These are phyloP conservation scores for Sclerotinia minor DNA, from an alignment of 2,329 filamentous ascomycete genomes.

Conservation along the genomic window DNA sequence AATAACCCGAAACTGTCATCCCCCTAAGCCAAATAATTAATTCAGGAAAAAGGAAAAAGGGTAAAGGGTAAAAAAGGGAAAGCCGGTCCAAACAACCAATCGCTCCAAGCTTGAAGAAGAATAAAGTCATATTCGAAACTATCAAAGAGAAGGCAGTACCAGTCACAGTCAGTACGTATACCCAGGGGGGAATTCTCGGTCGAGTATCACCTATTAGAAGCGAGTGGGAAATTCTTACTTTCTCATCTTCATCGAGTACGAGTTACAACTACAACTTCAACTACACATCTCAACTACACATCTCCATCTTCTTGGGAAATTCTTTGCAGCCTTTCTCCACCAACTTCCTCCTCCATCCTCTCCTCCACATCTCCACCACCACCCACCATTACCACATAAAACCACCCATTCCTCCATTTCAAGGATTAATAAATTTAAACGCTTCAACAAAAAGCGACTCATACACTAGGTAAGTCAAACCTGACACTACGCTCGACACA, in stretches of 20 bases:
- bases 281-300: too few species aligned
- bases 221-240: too few species aligned
- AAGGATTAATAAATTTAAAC: not conserved
- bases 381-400: not conserved
- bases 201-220: too few species aligned
- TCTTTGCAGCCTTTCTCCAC: not conserved
- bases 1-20: too few species aligned
- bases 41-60: not conserved
- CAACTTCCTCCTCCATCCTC: not conserved
- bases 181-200: too few species aligned
- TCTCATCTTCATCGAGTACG: too few species aligned
- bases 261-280: too few species aligned
- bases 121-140: not conserved
- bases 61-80: not conserved
- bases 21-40: not conserved
- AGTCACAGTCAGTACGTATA: too few species aligned
- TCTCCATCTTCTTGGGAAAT: too few species aligned
- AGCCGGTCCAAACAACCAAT: too few species aligned
- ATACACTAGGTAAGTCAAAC: not conserved
- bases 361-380: slow-evolving; percentile 5
- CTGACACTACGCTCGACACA: not conserved
- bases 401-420: not conserved
- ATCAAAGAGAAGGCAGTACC: too few species aligned
- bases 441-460: not conserved
- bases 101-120: not conserved